phyloP scores from a whole-genome alignment of 129 eudicot genomes.

The Tanacetum coccineum region DNA sequence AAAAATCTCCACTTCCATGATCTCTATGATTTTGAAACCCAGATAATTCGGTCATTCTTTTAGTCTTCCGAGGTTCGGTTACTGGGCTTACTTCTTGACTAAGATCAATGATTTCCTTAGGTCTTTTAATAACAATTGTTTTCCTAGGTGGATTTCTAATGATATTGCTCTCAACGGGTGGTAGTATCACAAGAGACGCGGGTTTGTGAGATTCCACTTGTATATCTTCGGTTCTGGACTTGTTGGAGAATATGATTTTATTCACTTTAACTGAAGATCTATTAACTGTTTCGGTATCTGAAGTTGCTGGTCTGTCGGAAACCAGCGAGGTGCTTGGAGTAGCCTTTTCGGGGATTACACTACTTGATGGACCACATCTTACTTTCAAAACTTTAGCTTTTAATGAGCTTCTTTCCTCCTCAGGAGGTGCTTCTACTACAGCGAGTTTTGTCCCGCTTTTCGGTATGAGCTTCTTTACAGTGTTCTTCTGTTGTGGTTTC shows the following conservation, averaged over 20 bases:
- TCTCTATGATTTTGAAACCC: conserved; percentile 42
- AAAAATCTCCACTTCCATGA: conserved; percentile 25
- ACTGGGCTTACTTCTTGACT: conserved; percentile 69
- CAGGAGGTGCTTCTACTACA: conserved; percentile 56
- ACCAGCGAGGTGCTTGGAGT: conserved; percentile 62
- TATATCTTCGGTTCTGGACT: conserved; percentile 53
- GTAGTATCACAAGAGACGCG: conserved; percentile 59
- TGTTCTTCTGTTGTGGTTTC: conserved; percentile 50
- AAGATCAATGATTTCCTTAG: conserved; percentile 58
- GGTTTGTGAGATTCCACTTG: conserved; percentile 58
- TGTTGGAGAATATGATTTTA: conserved; percentile 67
- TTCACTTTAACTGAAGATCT: conserved; percentile 59
- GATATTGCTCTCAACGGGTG: conserved; percentile 54
- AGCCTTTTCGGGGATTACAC: conserved; percentile 46
- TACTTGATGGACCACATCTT: conserved; percentile 60
- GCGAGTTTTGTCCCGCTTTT: conserved; percentile 50
- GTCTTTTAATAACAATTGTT: conserved; percentile 65
- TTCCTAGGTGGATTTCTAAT: conserved; percentile 42
- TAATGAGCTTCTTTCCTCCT: conserved; percentile 53
- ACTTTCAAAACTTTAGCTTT: conserved; percentile 82
- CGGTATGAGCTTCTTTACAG: conserved; percentile 51
- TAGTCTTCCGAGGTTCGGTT: conserved; percentile 59
- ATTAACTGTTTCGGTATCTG: conserved; percentile 61
- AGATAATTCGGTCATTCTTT: conserved; percentile 64
- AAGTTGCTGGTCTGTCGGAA: conserved; percentile 57